phyloP scores from a whole-genome alignment of 805 yeast species.

The Allodekkera sacchari region DNA sequence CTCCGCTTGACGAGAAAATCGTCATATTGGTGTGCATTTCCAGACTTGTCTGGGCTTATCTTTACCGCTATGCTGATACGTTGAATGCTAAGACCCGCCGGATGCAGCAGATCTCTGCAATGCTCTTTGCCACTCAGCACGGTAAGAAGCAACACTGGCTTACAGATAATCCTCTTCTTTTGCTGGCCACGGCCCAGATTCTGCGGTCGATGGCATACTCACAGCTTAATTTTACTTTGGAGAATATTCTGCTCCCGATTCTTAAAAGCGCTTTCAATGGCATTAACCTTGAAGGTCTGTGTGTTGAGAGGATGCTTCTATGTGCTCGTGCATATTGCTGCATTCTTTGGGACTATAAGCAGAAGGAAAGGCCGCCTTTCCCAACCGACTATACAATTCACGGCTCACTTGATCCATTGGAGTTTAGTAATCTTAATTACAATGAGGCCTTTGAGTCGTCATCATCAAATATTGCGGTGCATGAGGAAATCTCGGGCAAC shows the following conservation, averaged over 20 bases:
- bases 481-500: conserved; percentile 61
- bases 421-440: conserved; percentile 22
- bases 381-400: conserved; percentile 49
- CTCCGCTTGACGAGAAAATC: conserved; percentile 37
- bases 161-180: conserved; percentile 49
- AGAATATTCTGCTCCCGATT: conserved; percentile 66
- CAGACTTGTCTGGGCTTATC: conserved; percentile 81
- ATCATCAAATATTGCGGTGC: conserved; percentile 42
- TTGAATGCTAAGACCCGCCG: conserved; percentile 79
- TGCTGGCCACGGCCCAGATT: conserved; percentile 61
- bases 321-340: conserved; percentile 64
- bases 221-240: conserved; percentile 71
- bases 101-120: conserved; percentile 54
- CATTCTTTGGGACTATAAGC: conserved; percentile 55
- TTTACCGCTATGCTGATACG: conserved; percentile 81
- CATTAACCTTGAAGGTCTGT: conserved; percentile 45
- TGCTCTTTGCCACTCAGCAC: conserved; percentile 40
- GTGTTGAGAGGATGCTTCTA: conserved; percentile 64
- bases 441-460: conserved; percentile 36
- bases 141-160: conserved; percentile 71
- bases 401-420: conserved; percentile 25
- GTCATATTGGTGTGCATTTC: conserved; percentile 58
- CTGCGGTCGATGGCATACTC: conserved; percentile 73
- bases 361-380: conserved; percentile 58
- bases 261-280: conserved; percentile 56